Conservation (phyloP, 441 rosid genomes). For the Omphalea diandra region DNA sequence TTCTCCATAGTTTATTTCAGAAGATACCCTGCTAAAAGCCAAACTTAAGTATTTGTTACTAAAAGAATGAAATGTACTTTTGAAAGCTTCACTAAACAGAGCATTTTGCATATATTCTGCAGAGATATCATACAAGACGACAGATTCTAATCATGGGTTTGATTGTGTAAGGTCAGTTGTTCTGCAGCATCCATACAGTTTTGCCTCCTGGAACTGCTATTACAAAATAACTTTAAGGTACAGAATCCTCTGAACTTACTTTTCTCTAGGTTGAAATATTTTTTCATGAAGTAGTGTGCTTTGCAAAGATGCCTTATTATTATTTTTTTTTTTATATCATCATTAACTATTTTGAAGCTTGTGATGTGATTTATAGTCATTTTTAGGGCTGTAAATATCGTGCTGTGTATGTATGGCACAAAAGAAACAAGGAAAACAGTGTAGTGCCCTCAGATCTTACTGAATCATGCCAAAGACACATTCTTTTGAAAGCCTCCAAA, state of each 20-base stretch:
- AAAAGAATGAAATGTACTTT: background rate
- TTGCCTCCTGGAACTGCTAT: constrained; percentile 94
- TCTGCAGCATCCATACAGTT: constrained; percentile 72
- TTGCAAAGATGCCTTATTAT: background rate
- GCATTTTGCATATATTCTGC: constrained; percentile 25
- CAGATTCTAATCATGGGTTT: constrained; percentile 82
- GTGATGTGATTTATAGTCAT: no score
- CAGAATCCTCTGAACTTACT: background rate
- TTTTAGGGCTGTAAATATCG: no score
- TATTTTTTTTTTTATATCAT: background rate
- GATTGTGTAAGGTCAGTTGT: constrained; percentile 70
- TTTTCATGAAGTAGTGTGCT: background rate
- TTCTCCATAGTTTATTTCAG: background rate
- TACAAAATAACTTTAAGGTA: constrained; percentile 81
- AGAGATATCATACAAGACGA: constrained; percentile 82
- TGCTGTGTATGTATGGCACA: background rate
- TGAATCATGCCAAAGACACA: background rate
- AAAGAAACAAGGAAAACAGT: background rate
- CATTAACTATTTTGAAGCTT: background rate
- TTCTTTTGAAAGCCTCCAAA: background rate
- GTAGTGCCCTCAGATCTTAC: background rate
- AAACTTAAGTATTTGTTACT: background rate
- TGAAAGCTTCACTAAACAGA: background rate
- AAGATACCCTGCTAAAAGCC: background rate
- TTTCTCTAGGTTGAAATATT: background rate